Base-by-base conservation (phyloP, 192 early-diverging fungal species). In the Radiomyces spectabilis region DNA sequence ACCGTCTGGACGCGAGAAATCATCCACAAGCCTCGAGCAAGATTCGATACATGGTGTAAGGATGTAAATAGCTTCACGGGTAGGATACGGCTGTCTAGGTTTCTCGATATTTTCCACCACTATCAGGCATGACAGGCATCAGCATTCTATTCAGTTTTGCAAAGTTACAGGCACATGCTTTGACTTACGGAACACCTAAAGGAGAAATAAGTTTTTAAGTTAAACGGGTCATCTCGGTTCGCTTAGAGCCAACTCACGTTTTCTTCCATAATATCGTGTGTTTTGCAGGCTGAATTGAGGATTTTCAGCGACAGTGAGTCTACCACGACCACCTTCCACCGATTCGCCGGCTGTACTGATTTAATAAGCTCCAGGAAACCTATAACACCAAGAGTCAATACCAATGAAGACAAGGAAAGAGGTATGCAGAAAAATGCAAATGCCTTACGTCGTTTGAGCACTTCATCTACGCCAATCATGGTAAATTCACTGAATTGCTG, bases 241-340 rank as follows among this genome's bases (percentile, higher is more conserved):
- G 4, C n/a, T 16, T 5, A 46, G 40, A 55, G 15, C 26, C 19
- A 18, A 40, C 84, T 91, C 31, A 92, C 78, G 47, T 77, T 77
- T 56, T 74, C 69, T 53, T 80, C 78, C 27, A 80, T 61, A 68
- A 80, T 80, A 55, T 80, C 78, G 62, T 79, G 78, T 81, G 86
- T 93, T 61, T 86, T 87, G 66, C 84, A 85, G 4, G 85, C 80
- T 2, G 79, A 81, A 52, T 83, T 84, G 12, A 92, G 69, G 25
- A 92, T 82, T 51, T 87, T 86, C 35, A 84, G 53, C 6, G 89
- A 77, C 22, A 80, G 79, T 35, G 71, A 63, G 74, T 93, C 91
- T 0, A 89, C 80, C 6, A 93, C 84, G 1, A 93, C 73, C 38
- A 93, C 76, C 70, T 93, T 93, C 87, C 85, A 93, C 34, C 78